Percentiles rank a stretch among this genome's conserved stretches.
Conservation (phyloP, 805 yeast genomes). For the Hanseniaspora clermontiae region DNA sequence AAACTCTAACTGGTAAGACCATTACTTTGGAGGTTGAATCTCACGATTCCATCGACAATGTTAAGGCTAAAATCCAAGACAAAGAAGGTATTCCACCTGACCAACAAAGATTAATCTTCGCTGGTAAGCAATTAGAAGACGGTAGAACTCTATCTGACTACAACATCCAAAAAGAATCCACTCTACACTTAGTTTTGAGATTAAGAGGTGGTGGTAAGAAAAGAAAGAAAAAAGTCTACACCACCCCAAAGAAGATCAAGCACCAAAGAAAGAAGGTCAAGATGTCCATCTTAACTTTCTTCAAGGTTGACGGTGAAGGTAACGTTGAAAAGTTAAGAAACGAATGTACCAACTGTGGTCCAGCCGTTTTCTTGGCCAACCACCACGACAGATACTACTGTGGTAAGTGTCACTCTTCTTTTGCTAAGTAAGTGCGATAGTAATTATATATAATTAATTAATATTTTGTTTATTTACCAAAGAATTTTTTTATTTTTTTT, state of each 20-base stretch:
- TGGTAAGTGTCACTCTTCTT: conserved; percentile 98
- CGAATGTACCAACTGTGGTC: conserved; percentile 97
- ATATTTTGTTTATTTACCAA: not conserved
- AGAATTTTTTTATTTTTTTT: too few relatives aligned
- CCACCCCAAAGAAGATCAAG: conserved; percentile 99
- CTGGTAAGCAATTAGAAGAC: conserved; percentile 94
- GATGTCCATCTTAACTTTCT: conserved; percentile 98
- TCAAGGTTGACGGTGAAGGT: conserved; percentile 98
- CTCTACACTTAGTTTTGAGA: conserved; percentile 89
- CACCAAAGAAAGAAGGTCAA: conserved; percentile 99
- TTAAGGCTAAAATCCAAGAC: conserved; percentile 92
- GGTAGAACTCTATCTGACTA: conserved; percentile 94
- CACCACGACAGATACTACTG: conserved; percentile 98
- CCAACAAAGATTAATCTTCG: conserved; percentile 93
- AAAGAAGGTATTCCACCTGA: conserved; percentile 97
- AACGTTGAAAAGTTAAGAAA: conserved; percentile 97
- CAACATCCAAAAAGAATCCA: conserved; percentile 97
- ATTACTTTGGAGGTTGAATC: conserved; percentile 97
- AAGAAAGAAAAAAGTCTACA: conserved; percentile 99
- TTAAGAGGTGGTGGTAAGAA: conserved; percentile 99
- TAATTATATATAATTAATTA: not conserved
- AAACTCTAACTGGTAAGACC: conserved; percentile 98
- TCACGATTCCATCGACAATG: conserved; percentile 93
- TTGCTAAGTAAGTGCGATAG: conserved; percentile 34
- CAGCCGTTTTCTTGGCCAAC: conserved; percentile 99